Conservation (phyloP, 768 basidiomycete species). For the Tulasnella sp. region DNA sequence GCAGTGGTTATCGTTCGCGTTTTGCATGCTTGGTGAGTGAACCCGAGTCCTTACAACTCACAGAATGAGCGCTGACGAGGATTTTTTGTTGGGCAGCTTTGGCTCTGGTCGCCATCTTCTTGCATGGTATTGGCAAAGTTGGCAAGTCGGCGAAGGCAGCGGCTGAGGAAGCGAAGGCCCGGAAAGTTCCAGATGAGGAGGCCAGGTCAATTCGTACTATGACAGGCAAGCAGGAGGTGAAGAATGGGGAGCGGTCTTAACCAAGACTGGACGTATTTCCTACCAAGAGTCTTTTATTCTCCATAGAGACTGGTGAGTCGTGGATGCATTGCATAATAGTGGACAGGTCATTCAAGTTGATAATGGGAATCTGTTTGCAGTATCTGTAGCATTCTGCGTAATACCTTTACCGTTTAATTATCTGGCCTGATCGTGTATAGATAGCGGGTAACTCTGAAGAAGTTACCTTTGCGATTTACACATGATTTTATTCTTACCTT, state of each 20-base stretch:
- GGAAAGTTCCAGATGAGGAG: conserved; percentile 5
- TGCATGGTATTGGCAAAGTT: conserved; percentile 36
- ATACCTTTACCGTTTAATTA: neutral
- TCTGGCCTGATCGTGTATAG: neutral
- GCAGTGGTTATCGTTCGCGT: conserved; percentile 66
- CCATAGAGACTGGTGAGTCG: conserved; percentile 11
- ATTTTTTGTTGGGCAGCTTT: neutral
- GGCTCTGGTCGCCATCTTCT: conserved; percentile 29
- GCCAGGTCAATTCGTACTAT: neutral
- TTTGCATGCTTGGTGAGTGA: conserved; percentile 61
- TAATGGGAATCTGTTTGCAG: neutral
- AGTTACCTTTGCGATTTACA: neutral
- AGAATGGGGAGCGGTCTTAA: neutral
- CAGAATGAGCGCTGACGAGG: neutral
- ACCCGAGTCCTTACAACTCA: neutral
- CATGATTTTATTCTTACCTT: neutral
- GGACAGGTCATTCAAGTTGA: neutral
- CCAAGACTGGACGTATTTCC: neutral
- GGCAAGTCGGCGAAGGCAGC: conserved; percentile 24
- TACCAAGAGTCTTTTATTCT: neutral
- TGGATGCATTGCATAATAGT: neutral
- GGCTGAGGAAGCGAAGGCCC: neutral
- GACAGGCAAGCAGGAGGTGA: neutral
- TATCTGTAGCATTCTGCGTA: neutral
- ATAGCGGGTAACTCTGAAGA: neutral